phyloP scores from a whole-genome alignment of 805 yeast species.

The Saturnispora besseyi region DNA sequence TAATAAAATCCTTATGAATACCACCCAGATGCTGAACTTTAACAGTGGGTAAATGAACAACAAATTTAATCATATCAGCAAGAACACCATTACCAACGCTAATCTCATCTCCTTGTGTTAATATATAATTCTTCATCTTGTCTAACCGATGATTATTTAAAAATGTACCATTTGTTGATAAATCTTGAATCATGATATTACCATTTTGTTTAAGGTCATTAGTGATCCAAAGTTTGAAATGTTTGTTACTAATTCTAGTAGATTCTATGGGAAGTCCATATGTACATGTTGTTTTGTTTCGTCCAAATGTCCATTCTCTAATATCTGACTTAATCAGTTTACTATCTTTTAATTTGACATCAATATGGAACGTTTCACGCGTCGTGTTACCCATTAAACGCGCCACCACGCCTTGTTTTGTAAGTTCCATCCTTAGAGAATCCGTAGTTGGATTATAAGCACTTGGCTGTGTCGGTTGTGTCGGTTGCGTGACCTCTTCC shows the following conservation, averaged over 20 bases:
- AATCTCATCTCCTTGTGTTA: constrained; percentile 90
- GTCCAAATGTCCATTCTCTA: constrained; percentile 47
- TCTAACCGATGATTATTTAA: constrained; percentile 66
- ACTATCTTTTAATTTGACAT: constrained; percentile 20
- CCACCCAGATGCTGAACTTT: constrained; percentile 13
- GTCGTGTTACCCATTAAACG: constrained; percentile 28
- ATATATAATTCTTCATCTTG: constrained; percentile 67
- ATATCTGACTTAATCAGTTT: constrained; percentile 5
- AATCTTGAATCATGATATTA: constrained; percentile 52
- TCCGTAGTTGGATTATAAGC: constrained; percentile 21
- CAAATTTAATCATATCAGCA: constrained; percentile 50
- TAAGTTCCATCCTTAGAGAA: constrained; percentile 20
- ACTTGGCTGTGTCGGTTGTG: constrained; percentile 33
- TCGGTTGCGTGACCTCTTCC: constrained; percentile 20
- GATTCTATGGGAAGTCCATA: constrained; percentile 49
- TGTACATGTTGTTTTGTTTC: constrained; percentile 54
- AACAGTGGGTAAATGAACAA: constrained; percentile 38
- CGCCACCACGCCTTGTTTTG: constrained; percentile 28
- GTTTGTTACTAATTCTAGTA: constrained; percentile 65
- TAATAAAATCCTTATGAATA: constrained; percentile 45
- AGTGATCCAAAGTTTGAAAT: constrained; percentile 55
- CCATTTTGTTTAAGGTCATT: constrained; percentile 8
- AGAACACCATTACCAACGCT: constrained; percentile 82
- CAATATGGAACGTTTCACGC: constrained; percentile 23
- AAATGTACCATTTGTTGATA: constrained; percentile 89